Conservation (phyloP, 2,329 filamentous ascomycete species). For the Clonostachys byssicola region DNA sequence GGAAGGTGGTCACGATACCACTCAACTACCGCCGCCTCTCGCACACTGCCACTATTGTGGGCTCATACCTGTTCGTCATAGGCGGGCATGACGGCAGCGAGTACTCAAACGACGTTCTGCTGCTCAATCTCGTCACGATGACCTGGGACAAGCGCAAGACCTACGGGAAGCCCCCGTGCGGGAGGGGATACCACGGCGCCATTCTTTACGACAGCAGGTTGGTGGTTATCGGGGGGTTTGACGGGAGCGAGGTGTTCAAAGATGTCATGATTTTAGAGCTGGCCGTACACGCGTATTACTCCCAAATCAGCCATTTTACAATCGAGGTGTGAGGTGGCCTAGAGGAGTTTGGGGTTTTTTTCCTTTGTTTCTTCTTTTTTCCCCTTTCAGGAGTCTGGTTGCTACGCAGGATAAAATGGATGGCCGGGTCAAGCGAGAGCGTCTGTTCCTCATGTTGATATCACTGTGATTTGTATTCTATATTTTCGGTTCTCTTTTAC, state of each 20-base stretch:
- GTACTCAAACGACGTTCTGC: slow-evolving; percentile 64
- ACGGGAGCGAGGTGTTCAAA: slow-evolving; percentile 63
- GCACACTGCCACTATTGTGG: slow-evolving; percentile 66
- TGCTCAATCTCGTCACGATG: slow-evolving; percentile 70
- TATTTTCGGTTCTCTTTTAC: too few species aligned
- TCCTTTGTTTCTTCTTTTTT: slow-evolving; percentile 11
- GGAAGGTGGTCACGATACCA: slow-evolving; percentile 56
- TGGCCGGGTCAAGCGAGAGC: too few species aligned
- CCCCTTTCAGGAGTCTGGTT: too few species aligned
- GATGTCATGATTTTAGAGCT: slow-evolving; percentile 66
- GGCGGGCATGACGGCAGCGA: slow-evolving; percentile 68
- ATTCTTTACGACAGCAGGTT: slow-evolving; percentile 63
- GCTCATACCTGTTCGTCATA: slow-evolving; percentile 66
- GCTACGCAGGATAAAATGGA: too few species aligned
- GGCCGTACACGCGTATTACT: slow-evolving; percentile 68
- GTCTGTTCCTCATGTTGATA: too few species aligned
- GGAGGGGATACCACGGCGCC: slow-evolving; percentile 63
- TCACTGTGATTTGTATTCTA: too few species aligned
- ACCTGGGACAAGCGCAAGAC: slow-evolving; percentile 66
- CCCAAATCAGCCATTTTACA: slow-evolving; percentile 68
- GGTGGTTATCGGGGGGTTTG: slow-evolving; percentile 63
- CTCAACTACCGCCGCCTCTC: slow-evolving; percentile 61
- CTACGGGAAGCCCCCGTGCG: slow-evolving; percentile 59
- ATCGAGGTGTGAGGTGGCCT: slow-evolving; percentile 51
- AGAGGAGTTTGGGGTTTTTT: not conserved